phyloP scores from a whole-genome alignment of 805 yeast species.

The Millerozyma acaciae region DNA sequence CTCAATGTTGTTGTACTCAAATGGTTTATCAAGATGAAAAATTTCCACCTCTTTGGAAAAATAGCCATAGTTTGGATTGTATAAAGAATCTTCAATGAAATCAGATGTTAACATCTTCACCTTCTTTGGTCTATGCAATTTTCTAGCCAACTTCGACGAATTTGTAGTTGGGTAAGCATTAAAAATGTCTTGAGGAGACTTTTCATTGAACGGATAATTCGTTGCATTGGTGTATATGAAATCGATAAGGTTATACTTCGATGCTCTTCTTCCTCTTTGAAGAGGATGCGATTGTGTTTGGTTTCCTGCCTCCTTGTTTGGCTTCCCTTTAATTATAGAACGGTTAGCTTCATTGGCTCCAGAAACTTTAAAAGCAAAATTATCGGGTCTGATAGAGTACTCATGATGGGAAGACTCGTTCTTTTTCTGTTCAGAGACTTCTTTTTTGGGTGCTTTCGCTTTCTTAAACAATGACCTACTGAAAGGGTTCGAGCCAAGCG shows the following conservation, averaged over 20 bases:
- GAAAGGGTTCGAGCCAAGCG: too few relatives aligned
- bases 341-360: constrained; percentile 17
- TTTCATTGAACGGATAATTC: constrained; percentile 37
- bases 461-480: constrained; percentile 4
- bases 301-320: not conserved
- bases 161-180: constrained; percentile 32
- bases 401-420: constrained; percentile 31
- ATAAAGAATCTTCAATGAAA: constrained; percentile 80
- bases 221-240: constrained; percentile 37
- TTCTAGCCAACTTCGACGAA: constrained; percentile 28
- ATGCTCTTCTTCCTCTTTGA: constrained; percentile 13
- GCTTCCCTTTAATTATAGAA: constrained; percentile 8
- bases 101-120: constrained; percentile 73
- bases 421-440: constrained; percentile 5
- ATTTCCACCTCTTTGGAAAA: constrained; percentile 76
- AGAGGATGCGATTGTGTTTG: constrained; percentile 18
- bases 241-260: constrained; percentile 22
- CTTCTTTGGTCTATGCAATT: constrained; percentile 49
- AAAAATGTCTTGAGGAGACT: constrained; percentile 37
- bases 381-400: constrained; percentile 43
- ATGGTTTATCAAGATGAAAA: constrained; percentile 63
- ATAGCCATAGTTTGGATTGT: constrained; percentile 80
- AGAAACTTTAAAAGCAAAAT: constrained; percentile 40
- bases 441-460: constrained; percentile 5
- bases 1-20: constrained; percentile 52